phyloP scores from a whole-genome alignment of 2,329 filamentous ascomycete genomes.

The Paracoccidioides brasiliensis region DNA sequence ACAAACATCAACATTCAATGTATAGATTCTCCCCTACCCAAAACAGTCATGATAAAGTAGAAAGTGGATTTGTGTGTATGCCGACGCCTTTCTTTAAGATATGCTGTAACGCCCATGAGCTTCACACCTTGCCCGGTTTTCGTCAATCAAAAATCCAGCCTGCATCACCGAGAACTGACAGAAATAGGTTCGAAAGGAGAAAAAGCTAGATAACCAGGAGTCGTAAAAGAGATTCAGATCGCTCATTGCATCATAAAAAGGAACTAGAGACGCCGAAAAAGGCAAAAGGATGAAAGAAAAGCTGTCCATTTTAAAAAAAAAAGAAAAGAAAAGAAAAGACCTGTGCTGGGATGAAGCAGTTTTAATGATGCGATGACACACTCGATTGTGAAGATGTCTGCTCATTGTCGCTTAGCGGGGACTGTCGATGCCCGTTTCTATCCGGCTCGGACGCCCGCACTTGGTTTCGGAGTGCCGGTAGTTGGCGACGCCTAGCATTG shows the following conservation, averaged over 20 bases:
- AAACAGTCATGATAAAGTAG: not conserved
- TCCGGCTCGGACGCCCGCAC: conserved; percentile 17
- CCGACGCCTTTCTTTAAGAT: not conserved
- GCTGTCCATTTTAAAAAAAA: not conserved
- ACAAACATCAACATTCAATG: not conserved
- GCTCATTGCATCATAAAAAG: not conserved
- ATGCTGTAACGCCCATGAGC: not conserved
- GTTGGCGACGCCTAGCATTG: conserved; percentile 36
- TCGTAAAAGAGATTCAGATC: not conserved
- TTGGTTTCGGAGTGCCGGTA: conserved; percentile 35
- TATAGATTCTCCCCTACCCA: not conserved
- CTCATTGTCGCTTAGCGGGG: conserved; percentile 3
- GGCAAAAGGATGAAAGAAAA: not conserved
- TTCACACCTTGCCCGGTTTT: not conserved
- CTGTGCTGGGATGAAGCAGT: not conserved
- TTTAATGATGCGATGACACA: conserved; percentile 1
- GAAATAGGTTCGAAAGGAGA: not conserved
- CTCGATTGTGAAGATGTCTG: conserved; percentile 1
- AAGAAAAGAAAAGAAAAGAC: not conserved
- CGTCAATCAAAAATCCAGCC: not conserved
- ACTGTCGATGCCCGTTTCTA: conserved; percentile 1
- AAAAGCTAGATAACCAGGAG: not conserved
- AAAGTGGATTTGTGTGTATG: not conserved
- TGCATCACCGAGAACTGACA: not conserved
- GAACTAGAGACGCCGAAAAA: not conserved